These are phyloP conservation scores for Arthrobotrys sinensis DNA, from an alignment of 2,329 filamentous ascomycete genomes.

Conservation along the genomic window DNA sequence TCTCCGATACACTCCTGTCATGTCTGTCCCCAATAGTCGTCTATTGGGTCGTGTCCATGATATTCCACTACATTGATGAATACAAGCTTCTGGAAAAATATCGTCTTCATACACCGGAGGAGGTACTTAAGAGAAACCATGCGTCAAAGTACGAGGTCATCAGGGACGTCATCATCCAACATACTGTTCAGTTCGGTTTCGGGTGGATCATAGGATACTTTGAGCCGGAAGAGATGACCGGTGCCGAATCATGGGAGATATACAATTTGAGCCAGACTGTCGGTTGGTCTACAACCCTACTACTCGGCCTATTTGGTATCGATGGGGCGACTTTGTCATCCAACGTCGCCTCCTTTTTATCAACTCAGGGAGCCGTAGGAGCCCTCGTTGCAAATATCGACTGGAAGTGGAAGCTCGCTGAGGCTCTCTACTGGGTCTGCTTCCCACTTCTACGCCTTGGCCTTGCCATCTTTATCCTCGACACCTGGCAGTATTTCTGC, in stretches of 20 bases:
- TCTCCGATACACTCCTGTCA: constrained; percentile 85
- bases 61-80: constrained; percentile 90
- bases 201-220: constrained; percentile 78
- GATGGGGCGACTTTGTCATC: constrained; percentile 75
- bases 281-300: constrained; percentile 66
- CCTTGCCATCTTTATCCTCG: constrained; percentile 81
- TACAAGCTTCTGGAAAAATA: constrained; percentile 91
- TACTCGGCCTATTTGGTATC: constrained; percentile 80
- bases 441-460: constrained; percentile 85
- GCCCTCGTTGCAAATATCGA: constrained; percentile 71
- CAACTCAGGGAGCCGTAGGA: constrained; percentile 76
- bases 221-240: constrained; percentile 81
- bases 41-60: constrained; percentile 88
- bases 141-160: constrained; percentile 87
- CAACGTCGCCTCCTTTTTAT: constrained; percentile 59
- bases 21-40: constrained; percentile 82
- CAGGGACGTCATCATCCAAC: constrained; percentile 91
- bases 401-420: constrained; percentile 72
- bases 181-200: constrained; percentile 86
- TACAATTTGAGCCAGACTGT: constrained; percentile 55
- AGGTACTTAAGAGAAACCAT: constrained; percentile 88
- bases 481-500: constrained; percentile 98
- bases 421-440: constrained; percentile 82
- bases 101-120: constrained; percentile 92
- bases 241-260: constrained; percentile 87